Evolutionary conservation across 768 basidiomycete species (phyloP), one percentile per base, ranked within the genome.

Genomic region (Leccinellum rugosiceps): DNA sequence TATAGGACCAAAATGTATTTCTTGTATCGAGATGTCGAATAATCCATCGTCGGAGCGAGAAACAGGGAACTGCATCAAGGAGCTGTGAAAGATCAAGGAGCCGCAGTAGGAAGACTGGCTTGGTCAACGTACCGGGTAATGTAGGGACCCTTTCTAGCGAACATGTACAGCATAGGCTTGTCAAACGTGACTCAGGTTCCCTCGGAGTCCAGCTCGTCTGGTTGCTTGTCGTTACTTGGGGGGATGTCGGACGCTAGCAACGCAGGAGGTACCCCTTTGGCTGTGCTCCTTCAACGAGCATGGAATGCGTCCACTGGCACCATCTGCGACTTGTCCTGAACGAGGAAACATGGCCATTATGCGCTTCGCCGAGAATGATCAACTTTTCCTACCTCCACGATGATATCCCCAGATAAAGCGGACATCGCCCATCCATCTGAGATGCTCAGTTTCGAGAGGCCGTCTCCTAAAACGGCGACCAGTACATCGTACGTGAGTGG

Each of bases 341-440:
- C 57, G 53, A 46, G 54, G 41, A 47, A 35, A 26, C 35, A 32
- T 32, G 45, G 48, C 53, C 45, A 38, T 25, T 28, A 1, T 15
- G 10, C 9, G 5, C 34, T 21, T 5, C 1, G 9, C 7, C 26
- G 52, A 38, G 17, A 35, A 1, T 3, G 14, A 7, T 15, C 14
- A 14, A 14, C 11, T 17, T 31, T 21, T 10, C 83, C 59, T 66
- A 90, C 90, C 64, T 70, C 86, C 90, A 50, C 83, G 78, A 3
- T 94, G 66, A 65, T 83, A 83, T 8, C 93, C 93, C 57, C 82
- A 74, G 30, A 87, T 68, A 69, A 94, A 95, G 8, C 93, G 85
- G 13, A 79, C 76, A 65, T 87, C 87, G 11, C 93, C 93, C 85
- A 95, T 86, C 87, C 89, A 94, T 10, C 92, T 82, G 44, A 94